phyloP scores from a whole-genome alignment of 176 grass and related monocot species.

The Eleusine indica region DNA sequence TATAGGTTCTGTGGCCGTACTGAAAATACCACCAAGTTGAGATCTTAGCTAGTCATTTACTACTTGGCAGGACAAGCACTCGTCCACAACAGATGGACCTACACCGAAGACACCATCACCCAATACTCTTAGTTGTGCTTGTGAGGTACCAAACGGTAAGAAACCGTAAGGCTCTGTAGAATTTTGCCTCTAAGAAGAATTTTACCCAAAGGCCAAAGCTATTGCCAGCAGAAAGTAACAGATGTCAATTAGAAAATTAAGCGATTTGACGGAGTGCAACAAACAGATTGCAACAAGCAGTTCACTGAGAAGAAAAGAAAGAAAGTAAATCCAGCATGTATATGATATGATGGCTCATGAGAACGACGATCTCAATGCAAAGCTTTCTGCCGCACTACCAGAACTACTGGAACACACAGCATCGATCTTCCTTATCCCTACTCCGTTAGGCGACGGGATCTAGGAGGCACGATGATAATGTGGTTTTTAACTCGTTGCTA shows the following conservation, averaged over 20 bases:
- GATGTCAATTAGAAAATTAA: too few species aligned
- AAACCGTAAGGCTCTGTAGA: too few species aligned
- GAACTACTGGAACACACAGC: neutral
- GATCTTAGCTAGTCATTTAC: too few species aligned
- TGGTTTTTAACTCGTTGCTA: neutral
- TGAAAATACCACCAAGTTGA: too few species aligned
- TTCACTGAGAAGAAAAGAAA: neutral
- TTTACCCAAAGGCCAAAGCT: too few species aligned
- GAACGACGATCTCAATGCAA: neutral
- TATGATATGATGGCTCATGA: conserved; percentile 5
- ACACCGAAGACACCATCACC: too few species aligned
- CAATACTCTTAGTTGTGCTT: neutral
- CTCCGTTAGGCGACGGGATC: conserved; percentile 34
- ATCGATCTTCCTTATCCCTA: neutral
- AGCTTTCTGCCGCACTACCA: conserved; percentile 20
- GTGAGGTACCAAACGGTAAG: too few species aligned
- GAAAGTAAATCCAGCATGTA: neutral
- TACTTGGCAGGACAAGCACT: too few species aligned
- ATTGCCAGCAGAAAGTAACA: neutral
- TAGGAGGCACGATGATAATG: conserved; percentile 28
- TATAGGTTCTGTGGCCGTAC: too few species aligned
- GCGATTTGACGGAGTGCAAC: neutral
- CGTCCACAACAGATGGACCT: too few species aligned
- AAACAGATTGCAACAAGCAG: neutral
- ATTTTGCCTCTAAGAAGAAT: too few species aligned